Conservation (phyloP, 768 basidiomycete genomes). For the Naganishia antarctica region DNA sequence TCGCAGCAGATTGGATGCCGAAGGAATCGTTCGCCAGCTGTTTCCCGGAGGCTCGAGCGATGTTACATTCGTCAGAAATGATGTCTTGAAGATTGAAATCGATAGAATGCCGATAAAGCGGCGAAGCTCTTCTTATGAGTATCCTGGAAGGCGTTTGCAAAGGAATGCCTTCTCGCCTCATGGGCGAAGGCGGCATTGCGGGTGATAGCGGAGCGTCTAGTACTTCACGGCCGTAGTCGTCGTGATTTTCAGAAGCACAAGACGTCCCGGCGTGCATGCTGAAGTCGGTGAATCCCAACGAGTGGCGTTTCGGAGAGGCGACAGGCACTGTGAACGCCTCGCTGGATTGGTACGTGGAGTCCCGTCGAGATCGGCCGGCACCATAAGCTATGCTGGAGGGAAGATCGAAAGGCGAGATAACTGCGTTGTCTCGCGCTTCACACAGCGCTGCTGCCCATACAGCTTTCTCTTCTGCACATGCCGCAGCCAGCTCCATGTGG, state of each 20-base stretch:
- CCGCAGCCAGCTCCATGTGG: slow-evolving; percentile 77
- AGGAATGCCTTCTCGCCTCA: slow-evolving; percentile 30
- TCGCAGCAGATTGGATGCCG: not conserved
- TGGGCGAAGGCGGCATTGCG: slow-evolving; percentile 27
- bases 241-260: not conserved
- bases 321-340: slow-evolving; percentile 33
- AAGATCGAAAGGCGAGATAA: slow-evolving; percentile 53
- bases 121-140: slow-evolving; percentile 37
- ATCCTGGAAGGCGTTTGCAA: slow-evolving; percentile 32
- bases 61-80: slow-evolving; percentile 20
- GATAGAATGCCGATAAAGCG: slow-evolving; percentile 37
- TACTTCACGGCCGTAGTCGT: not conserved
- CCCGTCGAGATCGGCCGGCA: slow-evolving; percentile 11
- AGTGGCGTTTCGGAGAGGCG: slow-evolving; percentile 36
- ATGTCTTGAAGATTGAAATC: slow-evolving; percentile 23
- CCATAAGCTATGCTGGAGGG: slow-evolving; percentile 37
- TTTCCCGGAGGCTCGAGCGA: slow-evolving; percentile 13
- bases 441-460: slow-evolving; percentile 72
- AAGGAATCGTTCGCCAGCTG: slow-evolving; percentile 19
- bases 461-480: slow-evolving; percentile 76
- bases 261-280: not conserved
- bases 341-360: not conserved
- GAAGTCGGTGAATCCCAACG: slow-evolving; percentile 21
- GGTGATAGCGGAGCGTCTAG: slow-evolving; percentile 11
- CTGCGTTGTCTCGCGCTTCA: slow-evolving; percentile 54